Conservation (phyloP, 805 yeast species). For the Hanseniaspora valbyensis region DNA sequence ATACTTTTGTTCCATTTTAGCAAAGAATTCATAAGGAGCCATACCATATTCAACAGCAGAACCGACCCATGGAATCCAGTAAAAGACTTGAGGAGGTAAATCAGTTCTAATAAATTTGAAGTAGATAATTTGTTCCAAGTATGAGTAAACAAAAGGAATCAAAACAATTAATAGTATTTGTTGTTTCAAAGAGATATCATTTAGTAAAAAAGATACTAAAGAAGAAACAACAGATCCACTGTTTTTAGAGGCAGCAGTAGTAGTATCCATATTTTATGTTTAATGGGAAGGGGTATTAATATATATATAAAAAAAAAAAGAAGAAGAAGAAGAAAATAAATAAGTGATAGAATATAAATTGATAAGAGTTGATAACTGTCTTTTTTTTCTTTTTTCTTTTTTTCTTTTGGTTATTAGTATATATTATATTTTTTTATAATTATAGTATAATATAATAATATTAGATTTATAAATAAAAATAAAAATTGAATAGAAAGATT, state of each 20-base stretch:
- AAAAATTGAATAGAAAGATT: too few relatives aligned
- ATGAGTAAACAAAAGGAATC: constrained; percentile 52
- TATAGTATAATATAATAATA: too few relatives aligned
- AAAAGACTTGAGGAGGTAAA: constrained; percentile 80
- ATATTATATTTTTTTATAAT: too few relatives aligned
- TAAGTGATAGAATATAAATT: too few relatives aligned
- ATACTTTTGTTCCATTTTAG: constrained; percentile 60
- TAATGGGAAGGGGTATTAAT: neutral
- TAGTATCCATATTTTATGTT: neutral
- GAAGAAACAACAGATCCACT: constrained; percentile 2
- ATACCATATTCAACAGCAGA: constrained; percentile 81
- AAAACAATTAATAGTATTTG: constrained; percentile 28
- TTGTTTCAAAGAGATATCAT: constrained; percentile 20
- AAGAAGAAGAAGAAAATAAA: too few relatives aligned
- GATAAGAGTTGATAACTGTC: too few relatives aligned
- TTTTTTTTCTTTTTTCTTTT: too few relatives aligned
- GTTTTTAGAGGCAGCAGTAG: neutral
- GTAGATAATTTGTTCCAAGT: constrained; percentile 56
- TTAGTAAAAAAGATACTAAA: constrained; percentile 2
- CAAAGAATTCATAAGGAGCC: constrained; percentile 87
- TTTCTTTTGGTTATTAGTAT: too few relatives aligned
- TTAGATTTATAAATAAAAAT: too few relatives aligned
- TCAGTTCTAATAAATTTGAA: constrained; percentile 52
- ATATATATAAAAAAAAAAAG: too few relatives aligned
- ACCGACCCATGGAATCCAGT: constrained; percentile 94